These are phyloP conservation scores for Wickerhamiella sorbophila DNA, from an alignment of 805 yeast genomes.

Conservation along the genomic window DNA sequence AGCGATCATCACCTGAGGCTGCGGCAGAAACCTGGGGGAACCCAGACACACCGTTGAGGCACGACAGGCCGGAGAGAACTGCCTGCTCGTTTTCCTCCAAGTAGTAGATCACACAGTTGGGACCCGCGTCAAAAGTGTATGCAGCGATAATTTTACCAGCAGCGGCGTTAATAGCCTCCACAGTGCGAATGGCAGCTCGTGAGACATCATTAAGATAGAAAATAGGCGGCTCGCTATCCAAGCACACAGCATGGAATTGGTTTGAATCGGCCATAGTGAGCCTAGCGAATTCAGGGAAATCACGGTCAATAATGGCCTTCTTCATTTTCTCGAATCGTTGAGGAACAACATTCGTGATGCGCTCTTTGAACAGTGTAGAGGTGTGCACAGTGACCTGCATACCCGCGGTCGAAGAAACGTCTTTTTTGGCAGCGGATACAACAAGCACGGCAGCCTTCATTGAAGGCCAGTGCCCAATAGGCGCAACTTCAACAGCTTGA, in stretches of 20 bases:
- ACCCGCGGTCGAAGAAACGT: constrained; percentile 86
- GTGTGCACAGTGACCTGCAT: constrained; percentile 93
- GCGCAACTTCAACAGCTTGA: constrained; percentile 83
- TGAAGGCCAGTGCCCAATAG: constrained; percentile 74
- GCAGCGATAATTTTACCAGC: constrained; percentile 67
- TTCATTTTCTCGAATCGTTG: constrained; percentile 72
- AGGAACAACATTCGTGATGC: constrained; percentile 77
- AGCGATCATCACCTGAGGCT: constrained; percentile 21
- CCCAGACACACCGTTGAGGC: constrained; percentile 57
- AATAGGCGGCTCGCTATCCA: constrained; percentile 91
- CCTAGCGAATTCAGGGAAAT: constrained; percentile 71
- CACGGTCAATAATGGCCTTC: constrained; percentile 51
- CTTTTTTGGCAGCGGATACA: constrained; percentile 86
- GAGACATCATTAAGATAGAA: constrained; percentile 89
- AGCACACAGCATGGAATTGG: constrained; percentile 95
- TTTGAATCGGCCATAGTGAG: constrained; percentile 94
- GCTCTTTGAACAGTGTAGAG: constrained; percentile 68
- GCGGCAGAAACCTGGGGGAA: constrained; percentile 21
- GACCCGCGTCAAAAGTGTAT: constrained; percentile 98
- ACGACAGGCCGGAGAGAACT: constrained; percentile 51
- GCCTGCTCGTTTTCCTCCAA: constrained; percentile 57
- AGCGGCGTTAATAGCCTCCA: constrained; percentile 59
- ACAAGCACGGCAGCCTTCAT: constrained; percentile 88
- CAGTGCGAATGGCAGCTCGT: constrained; percentile 59
- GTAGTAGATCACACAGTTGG: constrained; percentile 93